Evolutionary conservation across 2,329 filamentous ascomycete species (phyloP).

Genomic region (Colletotrichum sidae): DNA sequence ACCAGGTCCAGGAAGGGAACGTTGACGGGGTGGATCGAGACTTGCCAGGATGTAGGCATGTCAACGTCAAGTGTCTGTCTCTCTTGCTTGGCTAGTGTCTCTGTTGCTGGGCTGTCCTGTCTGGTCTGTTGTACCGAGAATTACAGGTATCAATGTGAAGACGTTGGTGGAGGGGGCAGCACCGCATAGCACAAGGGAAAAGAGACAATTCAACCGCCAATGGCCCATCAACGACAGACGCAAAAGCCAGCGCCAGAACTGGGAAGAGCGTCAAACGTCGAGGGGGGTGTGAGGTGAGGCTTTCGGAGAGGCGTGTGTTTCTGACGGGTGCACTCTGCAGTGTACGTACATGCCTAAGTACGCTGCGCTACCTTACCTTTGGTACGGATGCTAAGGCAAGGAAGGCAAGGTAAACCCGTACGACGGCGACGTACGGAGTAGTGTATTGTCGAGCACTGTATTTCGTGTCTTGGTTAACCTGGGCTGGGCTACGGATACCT

Average conservation of each 20-base stretch:
- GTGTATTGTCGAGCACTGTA: neutral
- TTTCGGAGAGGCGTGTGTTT: neutral
- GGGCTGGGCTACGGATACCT: slow-evolving; percentile 29
- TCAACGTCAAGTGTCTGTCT: slow-evolving; percentile 24
- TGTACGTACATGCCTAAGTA: neutral
- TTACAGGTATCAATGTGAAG: no score
- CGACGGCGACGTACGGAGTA: no score
- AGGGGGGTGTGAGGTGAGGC: slow-evolving; percentile 9
- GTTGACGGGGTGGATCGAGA: slow-evolving; percentile 32
- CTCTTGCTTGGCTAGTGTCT: neutral
- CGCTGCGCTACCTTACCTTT: no score
- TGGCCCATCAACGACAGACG: slow-evolving; percentile 8
- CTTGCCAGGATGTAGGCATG: slow-evolving; percentile 33
- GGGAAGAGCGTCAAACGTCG: slow-evolving; percentile 31
- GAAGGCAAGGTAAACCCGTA: no score
- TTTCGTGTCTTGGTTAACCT: slow-evolving; percentile 19
- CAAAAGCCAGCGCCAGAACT: slow-evolving; percentile 2
- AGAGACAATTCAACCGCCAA: neutral
- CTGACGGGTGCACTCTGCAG: neutral
- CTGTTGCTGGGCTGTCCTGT: no score
- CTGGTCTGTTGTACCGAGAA: no score
- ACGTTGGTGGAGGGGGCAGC: neutral
- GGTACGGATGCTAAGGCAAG: no score
- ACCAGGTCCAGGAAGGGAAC: slow-evolving; percentile 36
- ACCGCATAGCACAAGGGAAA: neutral